Evolutionary conservation across 169 alveolate species (phyloP).

Genomic region (Theileria equi): DNA sequence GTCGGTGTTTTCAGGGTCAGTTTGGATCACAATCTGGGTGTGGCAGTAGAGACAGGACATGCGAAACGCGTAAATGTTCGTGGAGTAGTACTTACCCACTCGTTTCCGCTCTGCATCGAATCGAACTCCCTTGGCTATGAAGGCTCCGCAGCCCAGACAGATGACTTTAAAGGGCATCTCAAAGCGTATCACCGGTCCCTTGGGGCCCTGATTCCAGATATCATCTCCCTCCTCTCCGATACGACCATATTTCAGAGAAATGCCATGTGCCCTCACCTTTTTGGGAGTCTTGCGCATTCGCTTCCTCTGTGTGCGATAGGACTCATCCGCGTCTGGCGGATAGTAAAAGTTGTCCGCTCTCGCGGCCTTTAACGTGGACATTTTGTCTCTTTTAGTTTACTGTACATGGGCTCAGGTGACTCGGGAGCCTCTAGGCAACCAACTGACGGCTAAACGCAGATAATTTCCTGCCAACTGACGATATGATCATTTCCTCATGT

Average conservation of each 20-base stretch:
- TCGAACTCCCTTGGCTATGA: constrained; percentile 81
- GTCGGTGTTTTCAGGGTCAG: constrained; percentile 78
- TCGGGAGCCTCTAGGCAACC: too few species aligned
- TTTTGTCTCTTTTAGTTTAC: neutral
- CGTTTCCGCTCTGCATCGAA: constrained; percentile 78
- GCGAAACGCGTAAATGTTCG: constrained; percentile 72
- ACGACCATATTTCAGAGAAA: too few species aligned
- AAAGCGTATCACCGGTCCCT: constrained; percentile 68
- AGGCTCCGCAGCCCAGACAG: constrained; percentile 66
- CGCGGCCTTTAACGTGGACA: constrained; percentile 75
- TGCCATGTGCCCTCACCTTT: constrained; percentile 4
- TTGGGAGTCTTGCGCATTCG: constrained; percentile 45
- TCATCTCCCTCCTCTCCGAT: constrained; percentile 7
- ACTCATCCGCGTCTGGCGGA: constrained; percentile 67
- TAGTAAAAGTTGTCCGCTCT: constrained; percentile 77
- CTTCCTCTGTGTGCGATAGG: constrained; percentile 39
- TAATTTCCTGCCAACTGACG: too few species aligned
- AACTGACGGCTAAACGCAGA: too few species aligned
- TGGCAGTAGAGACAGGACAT: constrained; percentile 74
- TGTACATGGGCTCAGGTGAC: neutral
- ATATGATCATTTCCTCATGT: too few species aligned
- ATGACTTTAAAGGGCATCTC: constrained; percentile 81
- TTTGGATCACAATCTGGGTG: constrained; percentile 64
- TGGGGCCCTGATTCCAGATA: neutral
- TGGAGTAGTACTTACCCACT: constrained; percentile 72